phyloP scores from a whole-genome alignment of 2,329 filamentous ascomycete genomes.

The Xylaria sp. region DNA sequence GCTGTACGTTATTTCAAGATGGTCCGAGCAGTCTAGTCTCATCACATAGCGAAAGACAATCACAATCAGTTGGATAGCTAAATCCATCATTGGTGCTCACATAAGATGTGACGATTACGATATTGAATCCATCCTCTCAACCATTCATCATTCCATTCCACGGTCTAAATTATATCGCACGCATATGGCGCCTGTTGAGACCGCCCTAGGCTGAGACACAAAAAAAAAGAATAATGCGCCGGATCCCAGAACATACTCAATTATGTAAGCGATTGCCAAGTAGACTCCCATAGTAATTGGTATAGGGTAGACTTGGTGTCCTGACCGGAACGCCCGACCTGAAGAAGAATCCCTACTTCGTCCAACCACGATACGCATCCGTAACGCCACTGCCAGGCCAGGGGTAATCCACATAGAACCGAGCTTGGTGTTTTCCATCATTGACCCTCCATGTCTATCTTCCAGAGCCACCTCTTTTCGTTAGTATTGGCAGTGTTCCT shows the following conservation, averaged over 20 bases:
- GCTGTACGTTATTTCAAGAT: neutral
- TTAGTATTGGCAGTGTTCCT: neutral
- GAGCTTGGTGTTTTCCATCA: constrained; percentile 6
- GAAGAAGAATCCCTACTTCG: constrained; percentile 22
- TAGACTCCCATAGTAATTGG: neutral
- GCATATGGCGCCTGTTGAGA: neutral
- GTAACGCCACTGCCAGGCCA: constrained; percentile 16
- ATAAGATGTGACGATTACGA: constrained; percentile 7
- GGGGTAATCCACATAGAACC: neutral
- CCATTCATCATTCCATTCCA: neutral
- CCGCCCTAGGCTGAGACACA: neutral
- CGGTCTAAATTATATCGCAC: neutral
- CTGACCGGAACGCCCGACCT: constrained; percentile 22
- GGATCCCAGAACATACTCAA: neutral
- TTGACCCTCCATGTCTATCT: constrained; percentile 16
- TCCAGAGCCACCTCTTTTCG: neutral
- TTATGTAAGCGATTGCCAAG: constrained; percentile 6
- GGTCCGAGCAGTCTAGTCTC: neutral
- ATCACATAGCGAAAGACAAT: neutral
- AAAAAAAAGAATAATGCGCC: neutral
- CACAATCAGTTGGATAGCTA: neutral
- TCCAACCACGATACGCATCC: constrained; percentile 19
- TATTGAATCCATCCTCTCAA: neutral
- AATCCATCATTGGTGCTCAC: constrained; percentile 7
- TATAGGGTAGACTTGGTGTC: neutral